Conservation (phyloP, 2,329 filamentous ascomycete genomes). For the Alternaria brassicae region DNA sequence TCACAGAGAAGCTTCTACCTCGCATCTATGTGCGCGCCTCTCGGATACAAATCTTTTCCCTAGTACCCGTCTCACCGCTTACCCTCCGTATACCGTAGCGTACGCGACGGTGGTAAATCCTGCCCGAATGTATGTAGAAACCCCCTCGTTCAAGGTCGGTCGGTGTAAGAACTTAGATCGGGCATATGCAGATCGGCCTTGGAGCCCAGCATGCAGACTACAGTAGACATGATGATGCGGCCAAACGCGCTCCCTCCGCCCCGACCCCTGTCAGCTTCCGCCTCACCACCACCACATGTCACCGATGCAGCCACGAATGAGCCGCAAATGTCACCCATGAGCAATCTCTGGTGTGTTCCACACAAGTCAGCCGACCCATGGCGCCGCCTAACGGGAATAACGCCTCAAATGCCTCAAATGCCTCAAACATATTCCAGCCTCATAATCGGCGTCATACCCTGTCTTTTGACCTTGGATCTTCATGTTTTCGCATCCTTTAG, state of each 20-base stretch:
- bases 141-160: too few relatives aligned
- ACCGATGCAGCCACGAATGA: conserved; percentile 3
- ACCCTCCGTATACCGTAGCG: neutral
- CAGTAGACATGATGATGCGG: neutral
- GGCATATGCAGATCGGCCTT: conserved; percentile 3
- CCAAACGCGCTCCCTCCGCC: conserved; percentile 5
- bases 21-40: neutral
- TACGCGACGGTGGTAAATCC: too few relatives aligned
- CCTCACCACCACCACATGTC: conserved; percentile 7
- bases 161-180: neutral
- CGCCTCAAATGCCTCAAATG: neutral
- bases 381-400: neutral
- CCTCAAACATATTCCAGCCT: neutral
- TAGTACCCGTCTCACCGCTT: conserved; percentile 1
- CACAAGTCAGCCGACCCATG: neutral
- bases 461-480: neutral
- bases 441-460: neutral
- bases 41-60: neutral
- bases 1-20: neutral
- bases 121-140: too few relatives aligned
- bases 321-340: too few relatives aligned
- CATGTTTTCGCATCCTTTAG: too few relatives aligned
- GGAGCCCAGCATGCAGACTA: neutral
- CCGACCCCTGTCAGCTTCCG: conserved; percentile 18
- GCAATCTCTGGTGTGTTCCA: neutral